A percentile compares a stretch with the other conserved stretches of the same genome.
Evolutionary conservation across 495 filamentous ascomycete genomes (phyloP).

Genomic region (Pyronema domesticum): DNA sequence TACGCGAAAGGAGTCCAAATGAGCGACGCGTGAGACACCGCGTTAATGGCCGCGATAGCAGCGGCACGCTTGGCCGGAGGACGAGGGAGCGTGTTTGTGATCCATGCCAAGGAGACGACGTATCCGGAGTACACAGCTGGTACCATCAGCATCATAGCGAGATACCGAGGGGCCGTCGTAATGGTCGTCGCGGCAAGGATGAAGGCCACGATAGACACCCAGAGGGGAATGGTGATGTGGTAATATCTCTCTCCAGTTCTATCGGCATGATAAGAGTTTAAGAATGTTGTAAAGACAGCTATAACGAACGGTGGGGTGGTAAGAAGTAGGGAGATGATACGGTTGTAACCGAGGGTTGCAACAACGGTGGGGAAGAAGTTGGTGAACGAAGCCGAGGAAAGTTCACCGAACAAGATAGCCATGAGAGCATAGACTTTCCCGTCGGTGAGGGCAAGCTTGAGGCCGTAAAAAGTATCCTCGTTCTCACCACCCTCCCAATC

Average conservation of each 20-base stretch:
- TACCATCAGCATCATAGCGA: constrained; percentile 75
- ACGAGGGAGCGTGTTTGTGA: constrained; percentile 61
- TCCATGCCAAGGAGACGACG: constrained; percentile 61
- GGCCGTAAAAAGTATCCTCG: constrained; percentile 42
- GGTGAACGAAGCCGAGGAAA: constrained; percentile 54
- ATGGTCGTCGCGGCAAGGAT: constrained; percentile 59
- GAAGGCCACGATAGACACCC: constrained; percentile 51
- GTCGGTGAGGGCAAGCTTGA: constrained; percentile 44
- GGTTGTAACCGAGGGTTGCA: constrained; percentile 47
- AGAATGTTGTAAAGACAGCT: constrained; percentile 48
- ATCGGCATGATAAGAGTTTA: constrained; percentile 66
- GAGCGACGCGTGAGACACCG: constrained; percentile 50
- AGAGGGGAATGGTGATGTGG: constrained; percentile 53
- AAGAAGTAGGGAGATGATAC: constrained; percentile 54
- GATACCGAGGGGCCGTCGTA: constrained; percentile 45
- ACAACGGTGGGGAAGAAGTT: constrained; percentile 81
- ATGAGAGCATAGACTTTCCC: constrained; percentile 27
- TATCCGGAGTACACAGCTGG: constrained; percentile 47
- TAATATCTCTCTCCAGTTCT: constrained; percentile 60
- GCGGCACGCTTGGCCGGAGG: constrained; percentile 72
- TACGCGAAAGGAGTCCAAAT: constrained; percentile 75
- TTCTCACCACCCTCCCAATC: constrained; percentile 49
- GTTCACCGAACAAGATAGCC: constrained; percentile 54
- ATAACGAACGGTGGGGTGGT: constrained; percentile 62
- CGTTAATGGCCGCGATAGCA: constrained; percentile 65